A percentile compares a stretch with the other conserved stretches of the same genome.
Evolutionary conservation across 495 filamentous ascomycete species (phyloP).

Genomic region (Xylaria palmicola): DNA sequence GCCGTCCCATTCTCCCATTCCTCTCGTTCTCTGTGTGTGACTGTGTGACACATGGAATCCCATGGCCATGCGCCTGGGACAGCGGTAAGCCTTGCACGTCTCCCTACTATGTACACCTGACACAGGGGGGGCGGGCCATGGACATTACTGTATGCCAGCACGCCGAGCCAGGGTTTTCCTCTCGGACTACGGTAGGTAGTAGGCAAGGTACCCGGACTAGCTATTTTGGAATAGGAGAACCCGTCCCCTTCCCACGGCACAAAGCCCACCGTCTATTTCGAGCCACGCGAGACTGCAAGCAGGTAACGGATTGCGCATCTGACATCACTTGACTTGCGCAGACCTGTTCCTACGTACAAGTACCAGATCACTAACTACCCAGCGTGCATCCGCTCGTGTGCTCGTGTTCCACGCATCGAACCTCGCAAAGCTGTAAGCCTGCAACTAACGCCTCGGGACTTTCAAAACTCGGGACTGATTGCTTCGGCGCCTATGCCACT

Average conservation of each 20-base stretch:
- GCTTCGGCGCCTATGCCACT: neutral
- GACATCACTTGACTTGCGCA: slow-evolving; percentile 6
- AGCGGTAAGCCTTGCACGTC: neutral
- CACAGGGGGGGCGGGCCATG: neutral
- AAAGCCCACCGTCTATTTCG: slow-evolving; percentile 12
- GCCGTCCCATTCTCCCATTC: neutral
- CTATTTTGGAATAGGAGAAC: slow-evolving; percentile 10
- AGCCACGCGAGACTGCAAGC: neutral
- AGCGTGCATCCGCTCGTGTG: neutral
- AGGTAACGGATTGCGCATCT: neutral
- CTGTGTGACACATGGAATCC: neutral
- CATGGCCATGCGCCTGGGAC: neutral
- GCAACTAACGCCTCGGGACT: neutral
- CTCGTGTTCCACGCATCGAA: too few species aligned
- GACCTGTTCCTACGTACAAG: too few species aligned
- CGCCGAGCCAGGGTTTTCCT: neutral
- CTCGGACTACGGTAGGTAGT: too few species aligned
- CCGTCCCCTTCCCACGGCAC: neutral
- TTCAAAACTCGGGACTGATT: neutral
- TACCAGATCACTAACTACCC: neutral
- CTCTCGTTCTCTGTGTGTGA: neutral
- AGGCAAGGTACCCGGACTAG: too few species aligned
- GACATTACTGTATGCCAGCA: slow-evolving; percentile 9
- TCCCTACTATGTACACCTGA: neutral
- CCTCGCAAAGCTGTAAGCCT: too few species aligned